Percentiles rank a stretch among this genome's conserved stretches.
These are phyloP conservation scores for Ogataea polymorpha DNA, from an alignment of 805 yeast genomes.

Conservation along the genomic window DNA sequence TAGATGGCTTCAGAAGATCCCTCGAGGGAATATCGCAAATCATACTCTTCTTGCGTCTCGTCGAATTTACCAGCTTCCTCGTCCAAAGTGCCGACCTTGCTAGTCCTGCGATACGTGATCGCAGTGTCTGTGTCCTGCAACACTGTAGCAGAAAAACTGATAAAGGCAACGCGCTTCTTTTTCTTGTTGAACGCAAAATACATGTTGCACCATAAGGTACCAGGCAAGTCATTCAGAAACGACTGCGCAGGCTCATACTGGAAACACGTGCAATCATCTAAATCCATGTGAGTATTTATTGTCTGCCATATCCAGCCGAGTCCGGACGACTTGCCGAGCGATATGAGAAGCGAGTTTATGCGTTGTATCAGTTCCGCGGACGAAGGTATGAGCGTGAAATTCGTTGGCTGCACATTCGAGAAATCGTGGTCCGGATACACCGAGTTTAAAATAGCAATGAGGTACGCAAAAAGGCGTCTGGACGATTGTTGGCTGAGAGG, in stretches of 20 bases:
- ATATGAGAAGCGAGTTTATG: constrained; percentile 74
- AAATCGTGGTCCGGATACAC: constrained; percentile 97
- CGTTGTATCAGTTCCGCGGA: constrained; percentile 51
- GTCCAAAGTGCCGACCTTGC: constrained; percentile 32
- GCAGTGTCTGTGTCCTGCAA: constrained; percentile 31
- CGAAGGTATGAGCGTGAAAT: constrained; percentile 58
- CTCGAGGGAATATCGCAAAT: constrained; percentile 31
- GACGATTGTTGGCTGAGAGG: constrained; percentile 84
- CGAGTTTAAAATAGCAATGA: constrained; percentile 86
- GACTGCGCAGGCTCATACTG: constrained; percentile 64
- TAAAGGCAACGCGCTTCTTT: constrained; percentile 84
- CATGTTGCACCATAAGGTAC: constrained; percentile 69
- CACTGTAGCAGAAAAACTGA: constrained; percentile 59
- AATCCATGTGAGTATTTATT: constrained; percentile 76
- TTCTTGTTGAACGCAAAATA: constrained; percentile 92
- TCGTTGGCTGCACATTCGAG: constrained; percentile 76
- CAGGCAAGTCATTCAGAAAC: constrained; percentile 60
- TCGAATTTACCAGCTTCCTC: constrained; percentile 28
- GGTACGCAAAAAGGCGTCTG: constrained; percentile 83
- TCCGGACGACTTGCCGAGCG: constrained; percentile 57
- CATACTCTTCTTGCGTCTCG: constrained; percentile 36
- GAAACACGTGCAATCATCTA: constrained; percentile 59
- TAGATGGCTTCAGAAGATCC: constrained; percentile 21
- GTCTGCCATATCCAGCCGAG: constrained; percentile 79
- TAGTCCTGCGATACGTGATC: constrained; percentile 30